These are phyloP conservation scores for Licmophora abbreviata DNA, from an alignment of 108 stramenopile genomes.

Conservation along the genomic window DNA sequence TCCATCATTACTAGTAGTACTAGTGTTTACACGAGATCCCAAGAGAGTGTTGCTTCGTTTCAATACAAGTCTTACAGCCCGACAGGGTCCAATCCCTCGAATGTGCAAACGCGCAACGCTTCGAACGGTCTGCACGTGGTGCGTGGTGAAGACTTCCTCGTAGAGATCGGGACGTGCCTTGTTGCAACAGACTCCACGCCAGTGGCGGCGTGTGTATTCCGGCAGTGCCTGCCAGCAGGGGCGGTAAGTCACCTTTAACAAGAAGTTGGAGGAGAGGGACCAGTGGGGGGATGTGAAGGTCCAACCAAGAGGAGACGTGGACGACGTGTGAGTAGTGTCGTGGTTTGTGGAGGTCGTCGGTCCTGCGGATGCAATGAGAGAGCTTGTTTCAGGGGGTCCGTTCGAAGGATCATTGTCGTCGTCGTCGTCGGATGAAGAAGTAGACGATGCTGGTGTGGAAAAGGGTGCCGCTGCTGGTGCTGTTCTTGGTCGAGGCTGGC, in stretches of 20 bases:
- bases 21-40: neutral
- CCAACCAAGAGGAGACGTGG: no score
- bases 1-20: neutral
- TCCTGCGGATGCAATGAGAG: no score
- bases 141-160: conserved; percentile 22
- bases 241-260: conserved; percentile 58
- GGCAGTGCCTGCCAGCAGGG: conserved; percentile 69
- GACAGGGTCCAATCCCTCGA: conserved; percentile 64
- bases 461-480: no score
- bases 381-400: no score
- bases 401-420: no score
- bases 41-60: conserved; percentile 13
- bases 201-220: conserved; percentile 37
- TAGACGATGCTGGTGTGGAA: no score
- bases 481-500: no score
- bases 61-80: conserved; percentile 55
- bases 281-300: conserved; percentile 22
- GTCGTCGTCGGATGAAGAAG: no score
- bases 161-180: neutral
- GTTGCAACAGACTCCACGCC: neutral
- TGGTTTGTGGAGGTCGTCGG: no score
- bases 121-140: conserved; percentile 16
- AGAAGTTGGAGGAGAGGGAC: conserved; percentile 21
- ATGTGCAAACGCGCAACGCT: conserved; percentile 25
- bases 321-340: no score